A percentile compares a stretch with the other conserved stretches of the same genome.
Evolutionary conservation across 129 eudicot species (phyloP).

Genomic region (Arctium minus): DNA sequence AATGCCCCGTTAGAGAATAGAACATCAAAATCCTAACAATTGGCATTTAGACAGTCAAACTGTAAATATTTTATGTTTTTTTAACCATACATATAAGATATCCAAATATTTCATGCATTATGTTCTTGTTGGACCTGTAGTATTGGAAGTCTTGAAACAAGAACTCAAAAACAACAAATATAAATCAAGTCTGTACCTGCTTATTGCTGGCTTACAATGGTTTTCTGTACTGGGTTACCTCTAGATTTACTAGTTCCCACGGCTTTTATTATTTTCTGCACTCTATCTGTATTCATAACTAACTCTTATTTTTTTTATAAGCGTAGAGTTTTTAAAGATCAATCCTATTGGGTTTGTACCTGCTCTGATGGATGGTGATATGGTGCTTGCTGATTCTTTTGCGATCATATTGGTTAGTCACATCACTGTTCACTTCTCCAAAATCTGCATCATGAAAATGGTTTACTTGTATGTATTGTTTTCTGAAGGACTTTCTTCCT

Average conservation of each 20-base stretch:
- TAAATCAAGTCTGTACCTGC: not conserved
- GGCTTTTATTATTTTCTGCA: not conserved
- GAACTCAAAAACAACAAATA: too few relatives aligned
- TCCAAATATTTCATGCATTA: too few relatives aligned
- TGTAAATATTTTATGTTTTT: too few relatives aligned
- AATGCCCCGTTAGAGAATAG: too few relatives aligned
- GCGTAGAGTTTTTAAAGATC: slow-evolving; percentile 64
- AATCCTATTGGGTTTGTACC: slow-evolving; percentile 79
- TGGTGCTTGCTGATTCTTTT: slow-evolving; percentile 63
- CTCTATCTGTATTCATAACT: not conserved
- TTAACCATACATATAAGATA: too few relatives aligned
- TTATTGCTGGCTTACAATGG: not conserved
- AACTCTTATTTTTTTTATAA: not conserved
- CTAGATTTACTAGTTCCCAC: too few relatives aligned
- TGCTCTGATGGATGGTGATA: slow-evolving; percentile 58
- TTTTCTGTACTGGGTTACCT: not conserved
- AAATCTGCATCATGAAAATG: slow-evolving; percentile 4
- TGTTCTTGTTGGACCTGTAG: too few relatives aligned
- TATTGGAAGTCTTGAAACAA: too few relatives aligned
- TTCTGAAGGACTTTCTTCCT: not conserved
- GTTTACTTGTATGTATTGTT: not conserved
- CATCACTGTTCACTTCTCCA: not conserved
- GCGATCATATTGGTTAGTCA: slow-evolving; percentile 70
- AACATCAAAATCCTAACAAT: too few relatives aligned
- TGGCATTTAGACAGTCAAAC: too few relatives aligned